Percentiles rank a stretch among this genome's conserved stretches.
Conservation (phyloP, 305 asterid genomes). For the Fraxinus platypoda region DNA sequence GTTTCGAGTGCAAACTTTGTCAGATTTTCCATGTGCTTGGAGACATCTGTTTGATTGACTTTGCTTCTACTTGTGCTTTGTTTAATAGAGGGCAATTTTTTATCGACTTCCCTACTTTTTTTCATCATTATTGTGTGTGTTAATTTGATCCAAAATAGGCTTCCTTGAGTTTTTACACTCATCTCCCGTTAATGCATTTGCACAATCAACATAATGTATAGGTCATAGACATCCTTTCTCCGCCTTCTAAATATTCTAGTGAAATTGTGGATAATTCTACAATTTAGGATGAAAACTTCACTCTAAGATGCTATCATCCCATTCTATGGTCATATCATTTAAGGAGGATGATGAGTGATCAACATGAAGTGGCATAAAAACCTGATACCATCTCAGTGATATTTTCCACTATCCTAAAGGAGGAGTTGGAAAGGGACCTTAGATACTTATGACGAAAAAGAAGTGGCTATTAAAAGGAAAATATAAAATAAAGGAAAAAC, state of each 20-base stretch:
- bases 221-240: background rate
- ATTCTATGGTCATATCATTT: background rate
- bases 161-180: background rate
- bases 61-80: background rate
- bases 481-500: background rate
- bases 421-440: constrained; percentile 9
- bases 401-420: background rate
- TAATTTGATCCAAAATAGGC: background rate
- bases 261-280: background rate
- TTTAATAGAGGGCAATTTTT: background rate
- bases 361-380: background rate
- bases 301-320: background rate
- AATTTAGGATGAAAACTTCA: background rate
- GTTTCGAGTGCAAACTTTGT: background rate
- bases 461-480: background rate
- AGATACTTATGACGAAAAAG: background rate
- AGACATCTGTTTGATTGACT: background rate
- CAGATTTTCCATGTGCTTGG: background rate
- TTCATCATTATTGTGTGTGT: background rate
- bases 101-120: background rate
- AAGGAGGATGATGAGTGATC: background rate
- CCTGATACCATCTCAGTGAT: background rate
- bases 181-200: background rate
- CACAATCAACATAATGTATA: background rate
- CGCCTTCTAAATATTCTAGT: constrained; percentile 1